Evolutionary conservation across 371 early-diverging fungal genomes (phyloP).

Genomic region (Batkoa obscura): DNA sequence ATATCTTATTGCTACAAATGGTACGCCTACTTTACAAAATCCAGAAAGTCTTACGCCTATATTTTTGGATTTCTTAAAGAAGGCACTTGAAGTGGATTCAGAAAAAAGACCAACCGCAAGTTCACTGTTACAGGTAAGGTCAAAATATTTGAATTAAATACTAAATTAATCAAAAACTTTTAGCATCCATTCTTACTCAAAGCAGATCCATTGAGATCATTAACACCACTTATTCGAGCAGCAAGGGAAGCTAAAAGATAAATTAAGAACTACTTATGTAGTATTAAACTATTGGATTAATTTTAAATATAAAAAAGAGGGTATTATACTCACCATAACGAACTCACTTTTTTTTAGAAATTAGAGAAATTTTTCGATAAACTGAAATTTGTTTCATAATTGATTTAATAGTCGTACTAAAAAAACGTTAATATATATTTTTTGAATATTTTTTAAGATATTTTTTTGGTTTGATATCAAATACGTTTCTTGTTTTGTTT

Average conservation of each 20-base stretch:
- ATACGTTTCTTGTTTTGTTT: too few relatives aligned
- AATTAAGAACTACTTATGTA: neutral
- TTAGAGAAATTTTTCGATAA: too few relatives aligned
- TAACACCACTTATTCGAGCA: constrained; percentile 73
- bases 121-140: constrained; percentile 35
- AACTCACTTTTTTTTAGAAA: too few relatives aligned
- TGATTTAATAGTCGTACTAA: too few relatives aligned
- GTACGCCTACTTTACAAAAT: constrained; percentile 79
- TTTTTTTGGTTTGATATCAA: too few relatives aligned
- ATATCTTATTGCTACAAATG: constrained; percentile 90
- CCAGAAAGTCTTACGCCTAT: constrained; percentile 60
- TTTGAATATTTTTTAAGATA: too few relatives aligned
- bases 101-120: constrained; percentile 64
- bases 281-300: too few relatives aligned
- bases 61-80: constrained; percentile 67
- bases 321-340: too few relatives aligned
- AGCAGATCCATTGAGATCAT: constrained; percentile 68
- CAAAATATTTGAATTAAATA: neutral
- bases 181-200: constrained; percentile 74
- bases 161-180: constrained; percentile 5
- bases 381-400: too few relatives aligned
- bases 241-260: constrained; percentile 34
- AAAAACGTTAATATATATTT: too few relatives aligned
- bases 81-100: constrained; percentile 69
- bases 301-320: too few relatives aligned